Evolutionary conservation across 2,329 filamentous ascomycete species (phyloP).

Genomic region (Tetracladium maxilliforme): DNA sequence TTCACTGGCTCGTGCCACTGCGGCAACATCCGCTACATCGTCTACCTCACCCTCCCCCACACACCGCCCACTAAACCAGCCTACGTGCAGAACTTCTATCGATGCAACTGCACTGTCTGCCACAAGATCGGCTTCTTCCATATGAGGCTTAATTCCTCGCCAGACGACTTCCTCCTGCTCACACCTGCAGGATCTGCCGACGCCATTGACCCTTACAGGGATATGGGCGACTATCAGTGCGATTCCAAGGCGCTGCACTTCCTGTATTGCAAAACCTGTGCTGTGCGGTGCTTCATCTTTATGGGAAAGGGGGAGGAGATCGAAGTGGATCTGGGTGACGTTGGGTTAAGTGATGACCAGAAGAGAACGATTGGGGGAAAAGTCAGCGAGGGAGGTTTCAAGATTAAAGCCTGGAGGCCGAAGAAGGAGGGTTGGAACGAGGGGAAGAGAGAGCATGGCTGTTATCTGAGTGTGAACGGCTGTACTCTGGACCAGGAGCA

Average conservation of each 20-base stretch:
- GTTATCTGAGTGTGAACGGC: constrained; percentile 23
- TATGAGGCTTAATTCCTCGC: constrained; percentile 18
- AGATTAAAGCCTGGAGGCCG: constrained; percentile 14
- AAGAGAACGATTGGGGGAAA: constrained; percentile 6
- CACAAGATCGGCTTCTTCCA: constrained; percentile 32
- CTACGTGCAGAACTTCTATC: too few relatives aligned
- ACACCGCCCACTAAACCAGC: constrained; percentile 7
- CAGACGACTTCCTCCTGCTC: constrained; percentile 29
- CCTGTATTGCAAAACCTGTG: constrained; percentile 31
- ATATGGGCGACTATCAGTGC: constrained; percentile 24
- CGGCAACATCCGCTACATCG: constrained; percentile 24
- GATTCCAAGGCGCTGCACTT: constrained; percentile 17
- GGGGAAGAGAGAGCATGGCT: constrained; percentile 4
- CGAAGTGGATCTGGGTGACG: constrained; percentile 8
- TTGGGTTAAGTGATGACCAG: constrained; percentile 1
- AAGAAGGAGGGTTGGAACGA: constrained; percentile 13
- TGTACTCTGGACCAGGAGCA: constrained; percentile 19
- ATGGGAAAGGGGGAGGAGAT: constrained; percentile 16
- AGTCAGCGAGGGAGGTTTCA: constrained; percentile 3
- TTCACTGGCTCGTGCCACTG: constrained; percentile 30
- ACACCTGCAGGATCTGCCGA: too few relatives aligned
- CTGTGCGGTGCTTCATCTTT: constrained; percentile 25
- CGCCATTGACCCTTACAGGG: constrained; percentile 16
- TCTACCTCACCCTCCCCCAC: constrained; percentile 25
- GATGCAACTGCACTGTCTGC: constrained; percentile 33